Evolutionary conservation across 177 flowering plant species (phyloP).

Genomic region (Vitis hybrid): DNA sequence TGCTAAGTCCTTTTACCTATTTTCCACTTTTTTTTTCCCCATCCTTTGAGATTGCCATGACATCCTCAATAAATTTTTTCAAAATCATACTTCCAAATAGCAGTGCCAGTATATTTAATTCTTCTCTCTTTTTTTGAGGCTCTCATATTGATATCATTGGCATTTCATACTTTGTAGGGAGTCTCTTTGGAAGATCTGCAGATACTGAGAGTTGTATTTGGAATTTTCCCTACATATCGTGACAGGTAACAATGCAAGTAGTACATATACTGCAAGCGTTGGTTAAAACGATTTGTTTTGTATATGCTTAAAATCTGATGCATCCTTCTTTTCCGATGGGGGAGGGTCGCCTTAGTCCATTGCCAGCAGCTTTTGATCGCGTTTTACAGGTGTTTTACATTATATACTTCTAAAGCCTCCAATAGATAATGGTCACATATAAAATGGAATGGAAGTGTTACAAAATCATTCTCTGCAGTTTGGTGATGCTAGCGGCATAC

Average conservation of each 20-base stretch:
- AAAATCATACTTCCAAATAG: no score
- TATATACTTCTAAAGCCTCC: constrained; percentile 15
- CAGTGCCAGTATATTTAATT: no score
- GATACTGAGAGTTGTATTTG: constrained; percentile 76
- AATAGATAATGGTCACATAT: constrained; percentile 7
- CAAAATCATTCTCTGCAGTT: constrained; percentile 52
- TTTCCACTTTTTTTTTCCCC: no score
- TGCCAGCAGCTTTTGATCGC: constrained; percentile 85
- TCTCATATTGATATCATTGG: not conserved
- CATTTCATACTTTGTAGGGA: constrained; percentile 39
- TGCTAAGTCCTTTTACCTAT: no score
- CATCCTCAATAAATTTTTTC: no score
- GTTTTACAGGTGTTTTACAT: constrained; percentile 68
- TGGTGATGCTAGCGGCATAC: constrained; percentile 98
- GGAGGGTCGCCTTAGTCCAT: constrained; percentile 53
- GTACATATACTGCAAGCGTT: not conserved
- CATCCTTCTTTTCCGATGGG: constrained; percentile 16
- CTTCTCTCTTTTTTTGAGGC: not conserved
- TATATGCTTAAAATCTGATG: constrained; percentile 21
- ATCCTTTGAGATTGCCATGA: no score
- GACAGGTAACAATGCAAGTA: constrained; percentile 56
- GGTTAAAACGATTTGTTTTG: not conserved
- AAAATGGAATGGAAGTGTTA: constrained; percentile 11
- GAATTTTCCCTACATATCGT: constrained; percentile 90
- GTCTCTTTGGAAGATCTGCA: constrained; percentile 69